phyloP scores from a whole-genome alignment of 75 land plant species.

The Cunninghamia lanceolata region DNA sequence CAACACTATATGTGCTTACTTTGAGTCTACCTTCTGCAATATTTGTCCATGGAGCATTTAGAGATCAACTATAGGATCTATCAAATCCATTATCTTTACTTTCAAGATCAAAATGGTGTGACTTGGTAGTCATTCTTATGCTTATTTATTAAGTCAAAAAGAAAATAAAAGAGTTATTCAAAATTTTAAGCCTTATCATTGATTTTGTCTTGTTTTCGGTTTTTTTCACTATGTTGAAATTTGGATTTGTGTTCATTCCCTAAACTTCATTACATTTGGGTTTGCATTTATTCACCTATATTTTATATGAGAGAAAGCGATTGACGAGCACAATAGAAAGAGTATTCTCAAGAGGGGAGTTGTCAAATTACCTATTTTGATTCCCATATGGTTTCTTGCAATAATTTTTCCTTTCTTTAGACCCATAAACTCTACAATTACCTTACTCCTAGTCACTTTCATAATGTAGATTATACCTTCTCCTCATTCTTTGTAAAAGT shows the following conservation, averaged over 20 bases:
- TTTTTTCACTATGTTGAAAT: background rate
- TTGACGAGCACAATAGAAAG: constrained; percentile 52
- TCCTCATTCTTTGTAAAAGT: too few species aligned
- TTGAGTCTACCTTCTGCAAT: constrained; percentile 19
- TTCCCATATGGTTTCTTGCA: too few species aligned
- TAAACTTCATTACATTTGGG: constrained; percentile 66
- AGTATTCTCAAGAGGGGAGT: constrained; percentile 43
- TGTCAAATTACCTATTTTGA: constrained; percentile 61
- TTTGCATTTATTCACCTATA: constrained; percentile 69
- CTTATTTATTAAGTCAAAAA: constrained; percentile 22
- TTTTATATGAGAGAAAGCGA: constrained; percentile 66
- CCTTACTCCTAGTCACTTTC: constrained; percentile 73
- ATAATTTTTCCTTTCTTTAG: constrained; percentile 75
- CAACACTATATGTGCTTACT: constrained; percentile 25
- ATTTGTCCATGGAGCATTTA: constrained; percentile 20
- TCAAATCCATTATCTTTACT: constrained; percentile 29
- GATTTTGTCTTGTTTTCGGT: background rate
- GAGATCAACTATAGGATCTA: constrained; percentile 14
- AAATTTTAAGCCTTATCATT: background rate
- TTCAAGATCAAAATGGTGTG: constrained; percentile 4
- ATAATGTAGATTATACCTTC: constrained; percentile 66
- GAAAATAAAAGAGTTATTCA: background rate
- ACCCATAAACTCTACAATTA: constrained; percentile 81
- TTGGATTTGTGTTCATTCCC: background rate
- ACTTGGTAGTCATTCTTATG: constrained; percentile 14